Evolutionary conservation across 805 yeast species (phyloP).

Genomic region (Wickerhamomyces subpelliculosus): DNA sequence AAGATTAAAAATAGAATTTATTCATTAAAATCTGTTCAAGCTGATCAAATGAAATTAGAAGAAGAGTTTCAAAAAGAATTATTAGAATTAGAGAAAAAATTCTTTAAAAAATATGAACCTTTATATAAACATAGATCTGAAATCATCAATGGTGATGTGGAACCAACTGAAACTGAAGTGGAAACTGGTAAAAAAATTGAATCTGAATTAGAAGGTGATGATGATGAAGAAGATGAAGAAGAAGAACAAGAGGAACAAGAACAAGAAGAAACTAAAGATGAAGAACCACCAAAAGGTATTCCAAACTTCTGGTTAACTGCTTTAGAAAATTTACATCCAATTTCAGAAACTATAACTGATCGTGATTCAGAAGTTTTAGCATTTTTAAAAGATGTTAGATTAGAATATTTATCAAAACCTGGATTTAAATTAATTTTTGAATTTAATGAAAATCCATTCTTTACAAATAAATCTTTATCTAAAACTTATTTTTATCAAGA

Average conservation of each 20-base stretch:
- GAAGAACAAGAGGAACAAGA: slow-evolving; percentile 36
- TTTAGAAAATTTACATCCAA: slow-evolving; percentile 73
- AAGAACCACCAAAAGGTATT: slow-evolving; percentile 58
- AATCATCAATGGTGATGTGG: slow-evolving; percentile 63
- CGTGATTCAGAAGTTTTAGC: slow-evolving; percentile 82
- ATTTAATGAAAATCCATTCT: slow-evolving; percentile 69
- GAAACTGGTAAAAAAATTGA: slow-evolving; percentile 70
- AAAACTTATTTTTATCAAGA: slow-evolving; percentile 93
- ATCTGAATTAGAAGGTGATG: slow-evolving; percentile 43
- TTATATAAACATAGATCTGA: slow-evolving; percentile 66
- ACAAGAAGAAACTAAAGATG: slow-evolving; percentile 37
- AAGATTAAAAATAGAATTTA: slow-evolving; percentile 67
- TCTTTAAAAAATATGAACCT: slow-evolving; percentile 64
- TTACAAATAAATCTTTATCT: slow-evolving; percentile 62
- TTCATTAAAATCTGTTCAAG: slow-evolving; percentile 79
- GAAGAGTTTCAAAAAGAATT: slow-evolving; percentile 88
- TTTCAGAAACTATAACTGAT: slow-evolving; percentile 80
- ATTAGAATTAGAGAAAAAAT: slow-evolving; percentile 79
- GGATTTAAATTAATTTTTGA: slow-evolving; percentile 86
- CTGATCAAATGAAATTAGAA: slow-evolving; percentile 73
- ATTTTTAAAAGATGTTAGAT: slow-evolving; percentile 58
- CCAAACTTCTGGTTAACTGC: slow-evolving; percentile 98
- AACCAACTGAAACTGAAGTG: slow-evolving; percentile 76
- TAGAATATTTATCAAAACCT: slow-evolving; percentile 76
- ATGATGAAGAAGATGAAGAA: slow-evolving; percentile 32